Conservation (phyloP, 768 basidiomycete species). For the Xanthoconium stramineum region DNA sequence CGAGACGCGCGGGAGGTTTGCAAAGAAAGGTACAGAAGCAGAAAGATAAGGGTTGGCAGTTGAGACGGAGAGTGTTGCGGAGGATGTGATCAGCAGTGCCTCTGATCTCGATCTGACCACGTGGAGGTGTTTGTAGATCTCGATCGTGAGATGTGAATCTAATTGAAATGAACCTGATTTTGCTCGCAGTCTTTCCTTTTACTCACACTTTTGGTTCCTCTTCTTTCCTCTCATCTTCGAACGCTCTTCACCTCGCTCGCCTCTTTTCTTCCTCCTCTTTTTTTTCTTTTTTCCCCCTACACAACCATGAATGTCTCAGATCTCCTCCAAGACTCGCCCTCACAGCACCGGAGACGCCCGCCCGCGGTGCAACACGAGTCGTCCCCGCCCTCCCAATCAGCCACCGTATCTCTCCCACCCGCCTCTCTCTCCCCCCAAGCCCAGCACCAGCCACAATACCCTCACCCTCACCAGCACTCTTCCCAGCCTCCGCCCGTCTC, state of each 20-base stretch:
- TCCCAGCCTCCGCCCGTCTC: slow-evolving; percentile 16
- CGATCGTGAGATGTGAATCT: slow-evolving; percentile 34
- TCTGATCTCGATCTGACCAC: slow-evolving; percentile 31
- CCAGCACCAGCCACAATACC: slow-evolving; percentile 30
- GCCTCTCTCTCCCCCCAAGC: slow-evolving; percentile 32
- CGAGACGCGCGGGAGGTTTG: too few species aligned
- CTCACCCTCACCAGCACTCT: slow-evolving; percentile 16
- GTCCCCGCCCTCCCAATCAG: slow-evolving; percentile 26
- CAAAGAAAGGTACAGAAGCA: too few species aligned
- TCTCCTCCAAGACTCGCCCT: slow-evolving; percentile 68
- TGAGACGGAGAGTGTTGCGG: too few species aligned
- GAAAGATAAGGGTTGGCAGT: too few species aligned
- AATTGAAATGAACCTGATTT: slow-evolving; percentile 35
- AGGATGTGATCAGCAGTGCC: slow-evolving; percentile 9
- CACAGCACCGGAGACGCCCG: slow-evolving; percentile 44
- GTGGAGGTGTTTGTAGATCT: slow-evolving; percentile 24
- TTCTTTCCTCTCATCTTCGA: slow-evolving; percentile 26
- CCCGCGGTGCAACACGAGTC: slow-evolving; percentile 25
- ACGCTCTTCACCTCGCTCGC: slow-evolving; percentile 6
- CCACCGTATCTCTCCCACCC: slow-evolving; percentile 22
- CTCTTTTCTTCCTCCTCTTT: background rate
- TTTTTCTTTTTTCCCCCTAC: background rate
- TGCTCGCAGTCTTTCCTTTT: slow-evolving; percentile 27
- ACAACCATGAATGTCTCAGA: slow-evolving; percentile 61
- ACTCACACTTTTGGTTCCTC: slow-evolving; percentile 25